phyloP scores from a whole-genome alignment of 768 basidiomycete genomes.

The Dacryopinax spathularia region DNA sequence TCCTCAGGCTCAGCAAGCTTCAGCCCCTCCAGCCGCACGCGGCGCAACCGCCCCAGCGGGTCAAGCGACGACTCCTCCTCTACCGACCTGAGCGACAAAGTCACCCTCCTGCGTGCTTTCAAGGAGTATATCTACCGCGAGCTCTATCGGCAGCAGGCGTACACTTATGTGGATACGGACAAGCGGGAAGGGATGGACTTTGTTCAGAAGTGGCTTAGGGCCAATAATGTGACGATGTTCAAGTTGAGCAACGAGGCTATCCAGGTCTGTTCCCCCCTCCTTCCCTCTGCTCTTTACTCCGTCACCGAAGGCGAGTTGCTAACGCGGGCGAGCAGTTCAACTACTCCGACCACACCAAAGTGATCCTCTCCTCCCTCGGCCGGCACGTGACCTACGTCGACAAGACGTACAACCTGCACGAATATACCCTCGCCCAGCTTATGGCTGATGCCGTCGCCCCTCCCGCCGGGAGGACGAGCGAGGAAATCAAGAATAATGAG shows the following conservation, averaged over 20 bases:
- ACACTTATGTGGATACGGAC: slow-evolving; percentile 55
- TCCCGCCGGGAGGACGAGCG: slow-evolving; percentile 31
- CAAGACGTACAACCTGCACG: slow-evolving; percentile 66
- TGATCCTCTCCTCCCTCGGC: slow-evolving; percentile 73
- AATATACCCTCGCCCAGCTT: slow-evolving; percentile 56
- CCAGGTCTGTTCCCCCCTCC: slow-evolving; percentile 47
- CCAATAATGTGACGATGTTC: slow-evolving; percentile 96
- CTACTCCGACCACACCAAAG: slow-evolving; percentile 93
- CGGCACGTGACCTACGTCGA: slow-evolving; percentile 77
- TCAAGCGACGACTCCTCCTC: slow-evolving; percentile 2
- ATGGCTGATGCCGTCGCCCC: slow-evolving; percentile 40
- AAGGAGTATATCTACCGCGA: slow-evolving; percentile 88
- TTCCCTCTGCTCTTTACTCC: neutral
- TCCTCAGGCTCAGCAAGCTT: neutral
- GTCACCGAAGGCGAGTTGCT: slow-evolving; percentile 3
- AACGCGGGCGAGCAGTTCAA: slow-evolving; percentile 58
- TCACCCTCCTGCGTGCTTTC: slow-evolving; percentile 86
- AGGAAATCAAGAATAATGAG: slow-evolving; percentile 45
- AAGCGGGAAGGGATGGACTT: slow-evolving; percentile 81
- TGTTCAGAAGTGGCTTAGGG: slow-evolving; percentile 85
- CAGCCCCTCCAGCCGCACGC: neutral
- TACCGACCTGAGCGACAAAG: slow-evolving; percentile 66
- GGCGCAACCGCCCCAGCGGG: neutral
- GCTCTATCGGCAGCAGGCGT: slow-evolving; percentile 71
- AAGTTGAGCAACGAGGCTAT: slow-evolving; percentile 87